These are phyloP conservation scores for Thinopyrum elongatum DNA, from an alignment of 176 grass and related monocot species.

Conservation along the genomic window DNA sequence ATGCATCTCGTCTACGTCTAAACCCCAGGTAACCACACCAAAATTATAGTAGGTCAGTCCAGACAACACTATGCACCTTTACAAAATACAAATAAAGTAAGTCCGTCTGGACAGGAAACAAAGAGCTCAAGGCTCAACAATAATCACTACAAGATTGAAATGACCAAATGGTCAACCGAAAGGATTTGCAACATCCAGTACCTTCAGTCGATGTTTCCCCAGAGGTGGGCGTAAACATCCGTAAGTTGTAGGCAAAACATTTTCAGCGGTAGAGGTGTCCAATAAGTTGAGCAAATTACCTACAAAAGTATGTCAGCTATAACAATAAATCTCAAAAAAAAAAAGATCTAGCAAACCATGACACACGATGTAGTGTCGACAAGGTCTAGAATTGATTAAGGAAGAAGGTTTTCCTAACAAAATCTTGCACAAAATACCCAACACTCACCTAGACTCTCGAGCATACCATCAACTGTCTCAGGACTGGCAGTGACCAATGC, in stretches of 20 bases:
- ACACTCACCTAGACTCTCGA: slow-evolving; percentile 74
- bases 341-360: not conserved
- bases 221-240: slow-evolving; percentile 82
- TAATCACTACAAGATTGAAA: not conserved
- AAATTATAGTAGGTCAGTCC: not conserved
- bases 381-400: slow-evolving; percentile 16
- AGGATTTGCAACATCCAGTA: slow-evolving; percentile 25
- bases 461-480: slow-evolving; percentile 91
- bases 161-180: slow-evolving; percentile 18
- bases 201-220: slow-evolving; percentile 94
- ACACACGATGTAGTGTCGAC: not conserved
- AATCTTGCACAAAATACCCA: slow-evolving; percentile 20
- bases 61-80: not conserved
- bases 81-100: not conserved
- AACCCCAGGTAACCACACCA: slow-evolving; percentile 5
- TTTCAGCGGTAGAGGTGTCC: slow-evolving; percentile 66
- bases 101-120: slow-evolving; percentile 12
- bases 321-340: slow-evolving; percentile 29
- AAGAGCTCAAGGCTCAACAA: not conserved
- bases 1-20: not conserved
- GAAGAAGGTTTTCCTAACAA: not conserved
- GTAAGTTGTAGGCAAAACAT: slow-evolving; percentile 78
- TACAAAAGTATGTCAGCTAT: slow-evolving; percentile 38
- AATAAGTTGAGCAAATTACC: slow-evolving; percentile 83
- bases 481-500: slow-evolving; percentile 87